Percentiles rank a stretch among this genome's conserved stretches.
Conservation (phyloP, 768 basidiomycete genomes). For the Hydnomerulius pinastri region DNA sequence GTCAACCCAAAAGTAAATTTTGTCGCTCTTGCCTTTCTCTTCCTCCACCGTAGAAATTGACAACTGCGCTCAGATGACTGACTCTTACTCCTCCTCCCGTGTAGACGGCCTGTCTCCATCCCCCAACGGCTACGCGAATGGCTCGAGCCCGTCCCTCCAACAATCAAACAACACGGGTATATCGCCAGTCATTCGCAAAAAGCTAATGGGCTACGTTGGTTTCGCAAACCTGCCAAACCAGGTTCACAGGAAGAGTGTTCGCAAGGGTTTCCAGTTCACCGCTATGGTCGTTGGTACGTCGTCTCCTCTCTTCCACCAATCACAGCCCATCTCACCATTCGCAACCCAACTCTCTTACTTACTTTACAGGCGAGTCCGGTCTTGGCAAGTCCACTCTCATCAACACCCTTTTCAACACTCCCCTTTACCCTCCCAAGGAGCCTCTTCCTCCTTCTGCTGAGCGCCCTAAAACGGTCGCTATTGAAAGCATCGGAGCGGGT, state of each 20-base stretch:
- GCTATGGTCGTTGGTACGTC: constrained; percentile 97
- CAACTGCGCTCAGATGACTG: constrained; percentile 58
- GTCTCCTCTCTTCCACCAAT: constrained; percentile 20
- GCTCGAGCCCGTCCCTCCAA: constrained; percentile 62
- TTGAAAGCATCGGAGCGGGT: constrained; percentile 99
- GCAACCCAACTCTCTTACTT: background rate
- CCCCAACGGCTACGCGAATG: constrained; percentile 62
- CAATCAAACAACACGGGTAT: constrained; percentile 32
- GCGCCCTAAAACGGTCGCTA: constrained; percentile 89
- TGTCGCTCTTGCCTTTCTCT: constrained; percentile 28
- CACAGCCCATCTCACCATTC: constrained; percentile 19
- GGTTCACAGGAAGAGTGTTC: constrained; percentile 96
- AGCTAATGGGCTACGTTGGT: constrained; percentile 92
- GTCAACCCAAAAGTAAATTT: constrained; percentile 55
- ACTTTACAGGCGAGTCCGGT: constrained; percentile 84
- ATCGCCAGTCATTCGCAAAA: constrained; percentile 70
- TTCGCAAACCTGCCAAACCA: constrained; percentile 99
- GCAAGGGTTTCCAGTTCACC: constrained; percentile 99
- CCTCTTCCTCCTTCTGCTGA: constrained; percentile 84
- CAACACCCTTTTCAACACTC: constrained; percentile 98
- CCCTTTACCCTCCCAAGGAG: constrained; percentile 88
- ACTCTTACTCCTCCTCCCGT: constrained; percentile 71
- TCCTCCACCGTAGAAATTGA: constrained; percentile 18
- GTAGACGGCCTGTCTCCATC: constrained; percentile 57
- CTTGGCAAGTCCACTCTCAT: constrained; percentile 98